A percentile compares a stretch with the other conserved stretches of the same genome.
phyloP scores from a whole-genome alignment of 1,139 yeast species.

The Geotrichum aggregatum region DNA sequence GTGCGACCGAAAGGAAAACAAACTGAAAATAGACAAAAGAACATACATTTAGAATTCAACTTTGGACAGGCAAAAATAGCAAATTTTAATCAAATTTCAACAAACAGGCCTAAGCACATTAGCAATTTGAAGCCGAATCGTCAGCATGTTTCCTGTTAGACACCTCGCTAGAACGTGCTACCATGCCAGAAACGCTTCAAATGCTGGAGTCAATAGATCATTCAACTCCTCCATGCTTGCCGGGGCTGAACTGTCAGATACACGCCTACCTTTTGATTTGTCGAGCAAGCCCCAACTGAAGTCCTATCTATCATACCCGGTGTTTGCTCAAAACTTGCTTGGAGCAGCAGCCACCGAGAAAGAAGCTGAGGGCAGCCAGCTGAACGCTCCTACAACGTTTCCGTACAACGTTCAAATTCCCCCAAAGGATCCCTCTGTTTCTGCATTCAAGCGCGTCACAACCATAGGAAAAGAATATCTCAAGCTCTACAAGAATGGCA shows the following conservation, averaged over 20 bases:
- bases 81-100: neutral
- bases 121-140: neutral
- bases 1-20: too few relatives aligned
- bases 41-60: neutral
- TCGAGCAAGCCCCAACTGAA: neutral
- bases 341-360: neutral
- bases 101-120: neutral
- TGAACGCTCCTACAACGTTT: constrained; percentile 19
- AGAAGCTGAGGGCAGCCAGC: neutral
- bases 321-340: constrained; percentile 17
- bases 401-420: constrained; percentile 17
- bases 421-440: constrained; percentile 5
- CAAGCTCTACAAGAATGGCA: constrained; percentile 37
- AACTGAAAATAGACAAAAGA: neutral
- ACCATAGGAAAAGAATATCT: constrained; percentile 35
- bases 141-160: neutral
- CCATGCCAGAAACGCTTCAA: neutral
- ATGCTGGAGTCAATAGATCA: neutral
- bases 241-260: neutral
- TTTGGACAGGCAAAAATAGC: neutral
- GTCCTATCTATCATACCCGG: constrained; percentile 1
- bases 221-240: neutral
- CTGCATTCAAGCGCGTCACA: constrained; percentile 20
- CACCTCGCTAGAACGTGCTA: neutral
- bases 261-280: constrained; percentile 6